Evolutionary conservation across 345 rosid species (phyloP).

Genomic region (Cardamine resedifolia): DNA sequence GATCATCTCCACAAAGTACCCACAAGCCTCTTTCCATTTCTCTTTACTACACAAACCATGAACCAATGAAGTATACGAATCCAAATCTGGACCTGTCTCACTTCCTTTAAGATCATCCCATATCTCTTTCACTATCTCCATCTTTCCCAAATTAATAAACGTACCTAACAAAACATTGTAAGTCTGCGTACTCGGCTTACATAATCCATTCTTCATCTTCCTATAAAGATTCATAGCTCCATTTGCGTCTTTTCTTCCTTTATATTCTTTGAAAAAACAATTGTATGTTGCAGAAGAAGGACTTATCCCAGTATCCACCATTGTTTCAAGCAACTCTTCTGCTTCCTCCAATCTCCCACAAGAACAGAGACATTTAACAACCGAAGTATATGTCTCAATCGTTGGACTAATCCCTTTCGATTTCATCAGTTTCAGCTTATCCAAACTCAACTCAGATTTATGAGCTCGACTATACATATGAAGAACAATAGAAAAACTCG

Average conservation of each 20-base stretch:
- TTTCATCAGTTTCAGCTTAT: conserved; percentile 71
- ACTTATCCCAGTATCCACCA: conserved; percentile 58
- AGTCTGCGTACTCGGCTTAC: conserved; percentile 50
- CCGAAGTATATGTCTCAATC: conserved; percentile 68
- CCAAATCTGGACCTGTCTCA: conserved; percentile 64
- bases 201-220: conserved; percentile 56
- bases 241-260: conserved; percentile 66
- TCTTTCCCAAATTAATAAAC: conserved; percentile 54
- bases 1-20: conserved; percentile 81
- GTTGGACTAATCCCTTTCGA: conserved; percentile 63
- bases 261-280: conserved; percentile 88
- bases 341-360: conserved; percentile 74
- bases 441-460: conserved; percentile 67
- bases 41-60: conserved; percentile 67
- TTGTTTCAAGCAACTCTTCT: conserved; percentile 60
- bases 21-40: conserved; percentile 78
- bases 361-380: conserved; percentile 76
- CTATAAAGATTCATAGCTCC: conserved; percentile 68
- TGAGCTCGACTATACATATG: conserved; percentile 84
- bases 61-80: conserved; percentile 70
- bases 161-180: conserved; percentile 67
- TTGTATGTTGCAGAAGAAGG: conserved; percentile 68
- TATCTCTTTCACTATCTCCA: conserved; percentile 59
- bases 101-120: conserved; percentile 70
- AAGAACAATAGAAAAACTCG: conserved; percentile 72